Evolutionary conservation across 1,284 basidiomycete species (phyloP).

Genomic region (Naganishia cerealis): DNA sequence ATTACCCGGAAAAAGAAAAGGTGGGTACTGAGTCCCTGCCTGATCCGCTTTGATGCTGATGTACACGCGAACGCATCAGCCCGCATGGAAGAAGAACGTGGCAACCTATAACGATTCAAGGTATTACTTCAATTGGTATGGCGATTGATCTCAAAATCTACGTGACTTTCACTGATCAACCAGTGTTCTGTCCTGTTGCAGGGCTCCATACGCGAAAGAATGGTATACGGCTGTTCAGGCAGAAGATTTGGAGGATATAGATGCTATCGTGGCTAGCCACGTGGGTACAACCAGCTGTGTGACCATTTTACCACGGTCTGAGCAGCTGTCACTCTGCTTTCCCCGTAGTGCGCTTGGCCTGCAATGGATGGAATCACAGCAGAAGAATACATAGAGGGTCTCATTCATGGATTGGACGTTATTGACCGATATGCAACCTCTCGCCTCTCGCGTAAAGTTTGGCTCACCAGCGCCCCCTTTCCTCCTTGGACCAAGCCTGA

Average conservation of each 20-base stretch:
- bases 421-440: slow-evolving; percentile 9
- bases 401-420: slow-evolving; percentile 15
- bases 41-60: neutral
- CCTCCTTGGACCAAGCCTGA: slow-evolving; percentile 20
- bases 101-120: slow-evolving; percentile 15
- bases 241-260: slow-evolving; percentile 16
- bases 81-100: slow-evolving; percentile 21
- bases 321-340: neutral
- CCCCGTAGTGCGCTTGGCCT: slow-evolving; percentile 4
- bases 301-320: neutral
- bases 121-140: slow-evolving; percentile 24
- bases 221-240: slow-evolving; percentile 12
- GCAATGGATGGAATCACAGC: slow-evolving; percentile 13
- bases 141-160: too few relatives aligned
- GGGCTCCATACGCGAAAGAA: slow-evolving; percentile 15
- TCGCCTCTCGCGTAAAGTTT: slow-evolving; percentile 22
- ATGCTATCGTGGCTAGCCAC: slow-evolving; percentile 17
- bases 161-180: neutral
- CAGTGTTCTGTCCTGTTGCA: neutral
- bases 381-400: slow-evolving; percentile 11
- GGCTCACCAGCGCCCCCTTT: slow-evolving; percentile 16
- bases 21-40: neutral
- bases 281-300: neutral
- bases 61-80: neutral
- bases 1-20: slow-evolving; percentile 24